Conservation (phyloP, 441 rosid genomes). For the Bruguiera hainesii region DNA sequence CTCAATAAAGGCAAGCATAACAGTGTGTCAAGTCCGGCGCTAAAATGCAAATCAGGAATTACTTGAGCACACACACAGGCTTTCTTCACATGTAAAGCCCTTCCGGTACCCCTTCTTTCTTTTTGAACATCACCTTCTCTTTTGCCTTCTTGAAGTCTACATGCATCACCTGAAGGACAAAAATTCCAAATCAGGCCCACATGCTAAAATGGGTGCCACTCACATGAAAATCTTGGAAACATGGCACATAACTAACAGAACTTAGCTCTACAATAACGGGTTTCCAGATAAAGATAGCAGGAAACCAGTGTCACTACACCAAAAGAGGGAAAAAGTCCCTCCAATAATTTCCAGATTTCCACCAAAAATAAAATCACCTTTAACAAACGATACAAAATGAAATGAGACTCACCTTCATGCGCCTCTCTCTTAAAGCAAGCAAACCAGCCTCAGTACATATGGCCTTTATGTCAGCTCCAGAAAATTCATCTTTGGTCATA, state of each 20-base stretch:
- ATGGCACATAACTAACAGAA: not conserved
- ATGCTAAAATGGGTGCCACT: not conserved
- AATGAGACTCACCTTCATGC: slow-evolving; percentile 71
- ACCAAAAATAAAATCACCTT: not conserved
- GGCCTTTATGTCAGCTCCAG: slow-evolving; percentile 98
- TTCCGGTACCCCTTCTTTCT: slow-evolving; percentile 41
- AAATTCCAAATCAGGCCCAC: not conserved
- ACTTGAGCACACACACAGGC: too few species aligned
- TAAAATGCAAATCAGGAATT: too few species aligned
- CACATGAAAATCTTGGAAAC: not conserved
- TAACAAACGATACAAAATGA: not conserved
- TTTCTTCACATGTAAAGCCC: slow-evolving; percentile 32
- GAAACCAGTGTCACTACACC: not conserved
- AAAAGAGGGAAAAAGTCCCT: not conserved
- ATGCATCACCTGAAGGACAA: slow-evolving; percentile 29
- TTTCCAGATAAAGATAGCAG: not conserved
- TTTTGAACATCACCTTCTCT: slow-evolving; percentile 41
- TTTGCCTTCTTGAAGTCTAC: slow-evolving; percentile 36
- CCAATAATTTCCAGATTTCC: not conserved
- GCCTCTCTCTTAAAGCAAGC: slow-evolving; percentile 89
- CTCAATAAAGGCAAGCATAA: too few species aligned
- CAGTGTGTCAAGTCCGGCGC: too few species aligned
- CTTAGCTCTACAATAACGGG: not conserved
- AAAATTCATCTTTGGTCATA: slow-evolving; percentile 97
- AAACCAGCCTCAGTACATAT: slow-evolving; percentile 95